These are phyloP conservation scores for Tetradesmus lagerheimii DNA, from an alignment of 139 green algal genomes.

Conservation along the genomic window DNA sequence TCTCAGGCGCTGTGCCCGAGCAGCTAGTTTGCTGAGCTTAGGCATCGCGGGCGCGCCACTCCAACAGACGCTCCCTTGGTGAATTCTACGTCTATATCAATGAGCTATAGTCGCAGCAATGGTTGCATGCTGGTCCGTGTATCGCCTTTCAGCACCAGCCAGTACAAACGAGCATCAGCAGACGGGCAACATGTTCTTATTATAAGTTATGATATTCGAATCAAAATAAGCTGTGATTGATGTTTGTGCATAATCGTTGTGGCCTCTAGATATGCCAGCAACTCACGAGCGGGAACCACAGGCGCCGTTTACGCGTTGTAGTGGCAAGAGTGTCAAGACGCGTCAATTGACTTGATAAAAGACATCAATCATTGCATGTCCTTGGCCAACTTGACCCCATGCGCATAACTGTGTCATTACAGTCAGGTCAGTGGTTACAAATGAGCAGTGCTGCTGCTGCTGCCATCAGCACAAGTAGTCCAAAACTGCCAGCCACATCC, in stretches of 20 bases:
- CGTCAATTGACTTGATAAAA: not conserved
- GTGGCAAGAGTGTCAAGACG: not conserved
- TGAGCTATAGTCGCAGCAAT: not conserved
- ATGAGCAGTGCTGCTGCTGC: no score
- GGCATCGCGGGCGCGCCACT: not conserved
- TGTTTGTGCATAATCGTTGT: no score
- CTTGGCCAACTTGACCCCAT: no score
- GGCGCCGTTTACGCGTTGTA: not conserved
- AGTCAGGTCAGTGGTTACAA: no score
- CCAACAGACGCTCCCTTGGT: not conserved
- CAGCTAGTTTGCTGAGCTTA: slow-evolving; percentile 8
- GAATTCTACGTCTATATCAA: not conserved
- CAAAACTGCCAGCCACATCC: not conserved
- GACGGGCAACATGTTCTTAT: not conserved
- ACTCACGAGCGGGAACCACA: not conserved
- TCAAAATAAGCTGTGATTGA: no score
- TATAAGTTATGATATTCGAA: no score
- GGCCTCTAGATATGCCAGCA: not conserved
- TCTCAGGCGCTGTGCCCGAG: not conserved
- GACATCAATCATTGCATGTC: not conserved
- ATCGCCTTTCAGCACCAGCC: not conserved
- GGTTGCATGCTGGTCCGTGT: not conserved
- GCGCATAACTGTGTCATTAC: no score
- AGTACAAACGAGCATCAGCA: not conserved
- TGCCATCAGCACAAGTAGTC: not conserved